Evolutionary conservation across 2,329 filamentous ascomycete genomes (phyloP).

Genomic region (Allantophomopsis lycopodina): DNA sequence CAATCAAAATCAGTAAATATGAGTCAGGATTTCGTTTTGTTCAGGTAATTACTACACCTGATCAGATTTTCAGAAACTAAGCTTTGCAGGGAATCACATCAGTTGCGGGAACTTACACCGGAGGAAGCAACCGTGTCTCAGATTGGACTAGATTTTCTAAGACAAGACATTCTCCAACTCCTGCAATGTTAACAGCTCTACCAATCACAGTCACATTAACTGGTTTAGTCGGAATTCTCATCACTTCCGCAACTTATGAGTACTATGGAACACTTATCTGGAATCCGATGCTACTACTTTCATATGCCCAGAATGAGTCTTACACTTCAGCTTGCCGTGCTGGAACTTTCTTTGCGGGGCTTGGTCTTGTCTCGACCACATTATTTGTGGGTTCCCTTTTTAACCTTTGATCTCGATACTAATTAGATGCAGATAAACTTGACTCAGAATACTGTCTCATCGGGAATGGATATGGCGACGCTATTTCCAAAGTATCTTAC

Average conservation of each 20-base stretch:
- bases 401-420: slow-evolving; percentile 23
- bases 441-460: slow-evolving; percentile 29
- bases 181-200: slow-evolving; percentile 23
- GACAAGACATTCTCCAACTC: slow-evolving; percentile 19
- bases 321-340: slow-evolving; percentile 24
- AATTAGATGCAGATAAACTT: no score
- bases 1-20: slow-evolving; percentile 14
- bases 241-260: slow-evolving; percentile 35
- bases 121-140: slow-evolving; percentile 16
- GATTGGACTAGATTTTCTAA: slow-evolving; percentile 20
- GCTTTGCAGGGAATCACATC: slow-evolving; percentile 11
- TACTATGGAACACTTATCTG: slow-evolving; percentile 32
- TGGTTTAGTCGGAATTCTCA: slow-evolving; percentile 26
- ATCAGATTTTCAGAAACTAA: no score
- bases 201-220: slow-evolving; percentile 24
- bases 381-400: slow-evolving; percentile 21
- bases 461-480: slow-evolving; percentile 36
- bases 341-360: slow-evolving; percentile 29
- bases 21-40: slow-evolving; percentile 5
- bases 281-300: slow-evolving; percentile 30
- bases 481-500: slow-evolving; percentile 32
- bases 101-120: slow-evolving; percentile 15
- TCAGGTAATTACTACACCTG: slow-evolving; percentile 1
- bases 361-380: slow-evolving; percentile 25
- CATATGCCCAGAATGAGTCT: slow-evolving; percentile 23